Conservation (phyloP, 139 green algal species). For the Eudorina sp. region DNA sequence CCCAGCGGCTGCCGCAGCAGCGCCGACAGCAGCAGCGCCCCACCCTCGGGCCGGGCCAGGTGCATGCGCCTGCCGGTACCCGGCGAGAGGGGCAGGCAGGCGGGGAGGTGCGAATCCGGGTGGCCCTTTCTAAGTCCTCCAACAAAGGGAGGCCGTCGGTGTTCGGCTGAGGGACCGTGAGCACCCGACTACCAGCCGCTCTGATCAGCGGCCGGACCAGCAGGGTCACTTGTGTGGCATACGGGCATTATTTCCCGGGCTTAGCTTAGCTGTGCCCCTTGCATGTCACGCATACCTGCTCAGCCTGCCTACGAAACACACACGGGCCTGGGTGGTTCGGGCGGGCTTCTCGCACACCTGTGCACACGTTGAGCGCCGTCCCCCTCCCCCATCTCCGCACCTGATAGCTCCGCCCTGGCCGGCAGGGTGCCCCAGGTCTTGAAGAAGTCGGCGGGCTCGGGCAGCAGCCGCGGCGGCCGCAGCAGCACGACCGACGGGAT, state of each 20-base stretch:
- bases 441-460: constrained; percentile 50
- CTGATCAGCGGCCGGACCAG: not conserved
- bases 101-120: not conserved
- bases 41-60: constrained; percentile 65
- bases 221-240: too few species aligned
- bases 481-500: constrained; percentile 1
- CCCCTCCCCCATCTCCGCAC: not conserved
- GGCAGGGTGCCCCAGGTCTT: constrained; percentile 48
- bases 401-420: constrained; percentile 57
- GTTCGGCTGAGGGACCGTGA: too few species aligned
- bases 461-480: not conserved
- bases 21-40: constrained; percentile 61
- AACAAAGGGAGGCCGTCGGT: too few species aligned
- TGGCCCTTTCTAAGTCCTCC: too few species aligned
- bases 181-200: not conserved
- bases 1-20: constrained; percentile 64
- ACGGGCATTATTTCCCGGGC: too few species aligned
- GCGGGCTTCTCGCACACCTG: not conserved
- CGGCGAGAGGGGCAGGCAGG: not conserved
- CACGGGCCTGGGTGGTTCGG: not conserved
- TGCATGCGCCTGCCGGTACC: constrained; percentile 44
- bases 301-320: not conserved
- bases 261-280: too few species aligned
- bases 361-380: not conserved
- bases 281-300: too few species aligned